Conservation (phyloP, 352 stramenopile genomes). For the Pythium myriotylum region DNA sequence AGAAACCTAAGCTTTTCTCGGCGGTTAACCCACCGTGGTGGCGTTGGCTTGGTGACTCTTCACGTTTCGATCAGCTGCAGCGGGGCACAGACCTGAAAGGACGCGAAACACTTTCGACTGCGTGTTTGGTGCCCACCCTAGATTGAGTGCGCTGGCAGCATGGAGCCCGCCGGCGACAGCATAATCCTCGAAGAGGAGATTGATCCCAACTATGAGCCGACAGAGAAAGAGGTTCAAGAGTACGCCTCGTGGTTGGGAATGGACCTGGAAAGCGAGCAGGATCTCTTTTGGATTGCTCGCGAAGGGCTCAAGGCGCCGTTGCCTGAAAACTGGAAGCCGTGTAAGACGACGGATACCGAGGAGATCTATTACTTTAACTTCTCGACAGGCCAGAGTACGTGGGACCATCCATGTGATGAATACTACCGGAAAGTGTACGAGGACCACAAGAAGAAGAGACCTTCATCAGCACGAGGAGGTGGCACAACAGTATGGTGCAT, state of each 20-base stretch:
- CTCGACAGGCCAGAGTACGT: conserved; percentile 89
- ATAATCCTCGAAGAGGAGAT: conserved; percentile 95
- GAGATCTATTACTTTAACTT: conserved; percentile 98
- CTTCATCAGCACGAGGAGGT: conserved; percentile 4
- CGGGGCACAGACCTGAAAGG: not conserved
- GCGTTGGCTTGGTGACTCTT: no score
- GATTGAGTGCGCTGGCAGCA: conserved; percentile 1
- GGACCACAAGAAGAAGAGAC: conserved; percentile 87
- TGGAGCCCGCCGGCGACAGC: conserved; percentile 70
- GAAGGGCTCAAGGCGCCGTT: conserved; percentile 93
- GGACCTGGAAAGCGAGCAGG: conserved; percentile 89
- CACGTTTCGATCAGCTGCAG: not conserved
- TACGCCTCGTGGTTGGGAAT: conserved; percentile 97
- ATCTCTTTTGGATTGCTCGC: conserved; percentile 94
- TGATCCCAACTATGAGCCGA: conserved; percentile 94
- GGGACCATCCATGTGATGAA: conserved; percentile 95
- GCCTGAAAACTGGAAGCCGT: conserved; percentile 95
- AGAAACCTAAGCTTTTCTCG: not conserved
- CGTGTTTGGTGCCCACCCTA: not conserved
- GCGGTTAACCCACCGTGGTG: no score
- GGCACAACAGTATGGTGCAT: no score
- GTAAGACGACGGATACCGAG: conserved; percentile 94
- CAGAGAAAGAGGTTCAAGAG: conserved; percentile 90
- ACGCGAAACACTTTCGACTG: not conserved
- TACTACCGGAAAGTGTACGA: conserved; percentile 94